A percentile compares a stretch with the other conserved stretches of the same genome.
Conservation (phyloP, 306 rosid species). For the Rosa chinensis region DNA sequence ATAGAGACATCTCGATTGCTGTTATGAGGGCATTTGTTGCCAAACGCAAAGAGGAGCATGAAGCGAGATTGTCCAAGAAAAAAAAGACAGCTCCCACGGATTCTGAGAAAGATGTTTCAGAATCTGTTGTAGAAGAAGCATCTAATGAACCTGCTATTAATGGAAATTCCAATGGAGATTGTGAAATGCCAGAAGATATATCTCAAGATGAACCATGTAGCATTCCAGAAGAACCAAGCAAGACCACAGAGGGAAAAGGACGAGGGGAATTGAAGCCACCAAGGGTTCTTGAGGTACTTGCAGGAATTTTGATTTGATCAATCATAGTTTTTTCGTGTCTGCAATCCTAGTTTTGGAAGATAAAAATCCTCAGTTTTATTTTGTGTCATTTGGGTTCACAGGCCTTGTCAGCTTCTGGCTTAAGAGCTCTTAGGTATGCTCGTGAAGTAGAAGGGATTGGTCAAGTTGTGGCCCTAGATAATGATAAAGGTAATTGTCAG, state of each 20-base stretch:
- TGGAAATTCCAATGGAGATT: constrained; percentile 49
- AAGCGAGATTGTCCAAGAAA: constrained; percentile 54
- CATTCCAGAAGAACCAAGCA: constrained; percentile 41
- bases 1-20: constrained; percentile 92
- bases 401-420: constrained; percentile 98
- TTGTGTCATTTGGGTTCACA: constrained; percentile 29
- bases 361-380: background rate
- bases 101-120: constrained; percentile 49
- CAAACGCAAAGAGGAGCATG: constrained; percentile 73
- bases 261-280: constrained; percentile 60
- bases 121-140: constrained; percentile 45
- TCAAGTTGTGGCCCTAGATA: constrained; percentile 94
- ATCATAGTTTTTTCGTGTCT: constrained; percentile 8
- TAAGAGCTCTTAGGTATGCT: constrained; percentile 96
- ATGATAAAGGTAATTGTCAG: constrained; percentile 65
- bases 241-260: constrained; percentile 56
- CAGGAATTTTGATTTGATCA: background rate
- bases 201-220: constrained; percentile 50
- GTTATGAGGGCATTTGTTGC: constrained; percentile 78
- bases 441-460: constrained; percentile 91
- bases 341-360: background rate
- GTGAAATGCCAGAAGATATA: constrained; percentile 41
- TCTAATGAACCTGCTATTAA: constrained; percentile 34
- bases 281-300: constrained; percentile 84
- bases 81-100: constrained; percentile 37